Evolutionary conservation across 352 stramenopile species (phyloP).

Genomic region (Phytophthora hibernalis): DNA sequence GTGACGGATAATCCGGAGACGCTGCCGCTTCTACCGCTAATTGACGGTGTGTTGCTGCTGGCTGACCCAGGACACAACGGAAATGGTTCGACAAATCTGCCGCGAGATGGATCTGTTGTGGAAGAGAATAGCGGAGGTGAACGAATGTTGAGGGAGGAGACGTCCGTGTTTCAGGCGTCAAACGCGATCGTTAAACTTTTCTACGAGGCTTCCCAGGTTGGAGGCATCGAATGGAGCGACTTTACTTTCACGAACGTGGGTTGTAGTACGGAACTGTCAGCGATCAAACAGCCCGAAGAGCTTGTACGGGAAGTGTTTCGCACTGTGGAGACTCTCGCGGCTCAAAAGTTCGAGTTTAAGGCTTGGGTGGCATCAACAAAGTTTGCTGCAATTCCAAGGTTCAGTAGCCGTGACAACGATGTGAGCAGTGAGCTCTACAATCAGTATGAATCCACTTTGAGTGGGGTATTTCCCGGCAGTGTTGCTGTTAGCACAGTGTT

Average conservation of each 20-base stretch:
- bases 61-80: slow-evolving; percentile 34
- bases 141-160: slow-evolving; percentile 9
- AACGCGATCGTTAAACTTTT: slow-evolving; percentile 51
- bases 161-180: slow-evolving; percentile 48
- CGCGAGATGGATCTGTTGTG: background rate
- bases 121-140: background rate
- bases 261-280: slow-evolving; percentile 27
- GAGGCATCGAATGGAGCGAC: slow-evolving; percentile 78
- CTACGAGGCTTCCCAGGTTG: slow-evolving; percentile 46
- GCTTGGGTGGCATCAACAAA: slow-evolving; percentile 58
- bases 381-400: slow-evolving; percentile 45
- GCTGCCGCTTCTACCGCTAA: slow-evolving; percentile 55
- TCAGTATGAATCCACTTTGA: slow-evolving; percentile 48
- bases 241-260: slow-evolving; percentile 68
- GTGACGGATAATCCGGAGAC: slow-evolving; percentile 13
- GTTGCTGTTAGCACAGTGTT: slow-evolving; percentile 58
- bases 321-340: slow-evolving; percentile 40
- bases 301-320: slow-evolving; percentile 48
- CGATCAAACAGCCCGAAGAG: slow-evolving; percentile 35
- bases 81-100: slow-evolving; percentile 8
- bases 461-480: slow-evolving; percentile 52
- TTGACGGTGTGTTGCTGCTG: slow-evolving; percentile 67
- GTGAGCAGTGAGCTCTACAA: slow-evolving; percentile 5
- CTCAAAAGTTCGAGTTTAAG: slow-evolving; percentile 70
- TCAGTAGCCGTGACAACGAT: background rate